Evolutionary conservation across 805 yeast genomes (phyloP), one percentile per base, ranked within the genome.

Genomic region (Lipomyces yamanashiensis): DNA sequence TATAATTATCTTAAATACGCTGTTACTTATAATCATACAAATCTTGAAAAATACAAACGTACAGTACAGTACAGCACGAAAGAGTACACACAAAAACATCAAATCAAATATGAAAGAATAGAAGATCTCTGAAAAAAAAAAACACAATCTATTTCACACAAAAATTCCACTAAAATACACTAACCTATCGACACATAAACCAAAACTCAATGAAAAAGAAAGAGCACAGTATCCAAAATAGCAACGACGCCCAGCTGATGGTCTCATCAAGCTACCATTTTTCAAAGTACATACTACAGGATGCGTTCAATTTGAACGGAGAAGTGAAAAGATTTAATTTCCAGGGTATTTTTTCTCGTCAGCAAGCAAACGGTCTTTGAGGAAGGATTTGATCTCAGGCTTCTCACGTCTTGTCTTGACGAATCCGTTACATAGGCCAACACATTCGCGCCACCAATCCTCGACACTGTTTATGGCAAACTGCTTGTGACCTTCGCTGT

Each of bases 401-500:
- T 58, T 57, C 5, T 40, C 64, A 10, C 48, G 47, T 23, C 58
- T 39, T 12, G 64, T 49, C 41, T 61, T 62, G 21, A 61, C 43
- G 28, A 62, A 52, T 10, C 66, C 63, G 37, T 64, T 64, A 50
- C 68, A 64, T n/a, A 64, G 41, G 15, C 61, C 58, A 7, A 62
- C 66, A 40, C 68, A 64, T 21, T 59, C 65, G 15, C 58, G 54
- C 68, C 68, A 64, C 68, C 68, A 64, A 23, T 64, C 68, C 39
- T 64, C 61, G 44, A 64, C 28, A 41, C 55, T 57, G 17, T 57
- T 56, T 1, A 64, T 58, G 3, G 58, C 58, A 33, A 6, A 54
- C 13, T 41, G 41, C 19, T 36, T 41, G 12, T 13, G 49, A 8
- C 48, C 51, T 17, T 17, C 58, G 12, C 33, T 52, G 15, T 54